Base-by-base conservation (phyloP, 495 filamentous ascomycete species). In the Aspergillus ostianus region DNA sequence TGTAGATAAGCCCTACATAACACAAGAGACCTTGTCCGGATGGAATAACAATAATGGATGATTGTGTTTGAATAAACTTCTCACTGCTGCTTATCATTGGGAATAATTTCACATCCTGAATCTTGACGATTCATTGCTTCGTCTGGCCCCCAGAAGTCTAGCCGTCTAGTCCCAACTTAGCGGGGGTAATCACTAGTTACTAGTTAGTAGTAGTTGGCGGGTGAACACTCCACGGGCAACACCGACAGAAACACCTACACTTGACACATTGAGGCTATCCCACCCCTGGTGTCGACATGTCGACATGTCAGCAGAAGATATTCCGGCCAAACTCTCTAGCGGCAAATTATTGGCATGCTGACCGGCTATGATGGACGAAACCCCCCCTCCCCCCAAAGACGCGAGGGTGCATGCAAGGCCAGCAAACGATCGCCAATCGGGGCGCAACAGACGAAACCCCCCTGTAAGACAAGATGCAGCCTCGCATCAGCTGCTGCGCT, bases 381-480 rank as follows among this genome's bases (percentile, higher is more conserved):
- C 4, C 8, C 8, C 4, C n/a, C n/a, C n/a, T n/a, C n/a, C n/a
- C n/a, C n/a, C n/a, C 30, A 12, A 32, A 8, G 13, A 41, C 13
- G 36, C 36, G 36, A 41, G 36, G 36, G 36, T 41, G 36, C 36
- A 41, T 41, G 36, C 36, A 41, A 41, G 36, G 36, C 36, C 36
- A 41, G 36, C 36, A 12, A 7, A 10, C 36, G 36, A 41, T 10
- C 36, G 36, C 36, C 36, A 41, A 41, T 41, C 36, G 29, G 6
- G 10, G 13, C 36, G 12, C 36, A 17, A 41, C 36, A 4, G 13
- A 10, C 9, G 41, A 41, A 26, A 26, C 27, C 51, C 53, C 41
- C 36, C 53, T 56, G 63, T 65, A 68, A 58, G 59, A 63, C 63
- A 65, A 53, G 55, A 61, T 51, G 66, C 66, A 68, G 61, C 23